Conservation (phyloP, 495 filamentous ascomycete species). For the Podospora bellae-mahoneyi region DNA sequence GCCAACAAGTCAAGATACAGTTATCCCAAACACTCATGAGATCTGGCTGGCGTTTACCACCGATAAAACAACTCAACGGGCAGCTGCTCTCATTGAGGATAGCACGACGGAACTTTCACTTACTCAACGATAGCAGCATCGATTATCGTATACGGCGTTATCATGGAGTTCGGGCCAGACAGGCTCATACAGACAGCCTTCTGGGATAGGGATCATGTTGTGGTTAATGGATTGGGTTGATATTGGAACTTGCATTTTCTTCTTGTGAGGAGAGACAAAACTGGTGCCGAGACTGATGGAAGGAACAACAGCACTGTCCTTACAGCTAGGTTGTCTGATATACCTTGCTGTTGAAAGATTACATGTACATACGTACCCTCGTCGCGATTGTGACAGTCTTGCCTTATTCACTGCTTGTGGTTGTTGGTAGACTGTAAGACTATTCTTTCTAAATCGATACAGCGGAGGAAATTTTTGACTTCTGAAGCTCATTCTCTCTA, state of each 20-base stretch:
- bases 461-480: not conserved
- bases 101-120: not conserved
- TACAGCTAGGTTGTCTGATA: not conserved
- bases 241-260: not conserved
- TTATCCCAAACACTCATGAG: constrained; percentile 28
- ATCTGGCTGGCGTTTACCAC: not conserved
- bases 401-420: not conserved
- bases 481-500: not conserved
- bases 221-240: not conserved
- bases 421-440: not conserved
- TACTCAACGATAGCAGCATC: not conserved
- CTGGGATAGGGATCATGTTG: not conserved
- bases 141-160: not conserved
- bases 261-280: not conserved
- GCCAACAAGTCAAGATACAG: constrained; percentile 18
- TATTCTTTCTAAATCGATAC: not conserved
- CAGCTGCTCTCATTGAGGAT: not conserved
- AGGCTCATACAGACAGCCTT: not conserved
- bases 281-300: not conserved
- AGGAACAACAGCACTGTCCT: constrained; percentile 4
- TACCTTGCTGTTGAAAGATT: not conserved
- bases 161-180: not conserved
- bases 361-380: not conserved
- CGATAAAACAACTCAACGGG: not conserved
- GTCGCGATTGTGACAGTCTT: not conserved